phyloP scores from a whole-genome alignment of 805 yeast species.

The Peterozyma toletana region DNA sequence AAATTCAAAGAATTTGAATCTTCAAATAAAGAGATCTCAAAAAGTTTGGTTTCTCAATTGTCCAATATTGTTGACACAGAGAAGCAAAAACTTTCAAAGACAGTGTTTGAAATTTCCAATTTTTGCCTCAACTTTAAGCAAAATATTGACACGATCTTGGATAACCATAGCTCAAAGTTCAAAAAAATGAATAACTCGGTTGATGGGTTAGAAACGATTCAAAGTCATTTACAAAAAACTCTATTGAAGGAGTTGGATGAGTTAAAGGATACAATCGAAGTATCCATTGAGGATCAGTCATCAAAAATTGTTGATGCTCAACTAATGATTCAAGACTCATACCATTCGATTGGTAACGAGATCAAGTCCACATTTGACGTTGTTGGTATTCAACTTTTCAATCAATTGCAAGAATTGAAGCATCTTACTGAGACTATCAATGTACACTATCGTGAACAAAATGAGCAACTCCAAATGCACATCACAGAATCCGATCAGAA shows the following conservation, averaged over 20 bases:
- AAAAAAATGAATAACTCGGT: background rate
- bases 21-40: too few species aligned
- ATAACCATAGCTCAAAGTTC: too few species aligned
- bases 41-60: too few species aligned
- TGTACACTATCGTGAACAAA: background rate
- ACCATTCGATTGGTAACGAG: conserved; percentile 1
- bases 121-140: too few species aligned
- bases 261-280: background rate
- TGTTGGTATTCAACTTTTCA: background rate
- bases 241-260: background rate
- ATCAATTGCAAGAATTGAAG: background rate
- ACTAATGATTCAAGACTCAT: background rate
- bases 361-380: background rate
- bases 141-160: too few species aligned
- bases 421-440: background rate
- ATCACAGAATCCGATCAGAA: background rate
- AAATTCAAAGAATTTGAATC: too few species aligned
- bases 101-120: too few species aligned
- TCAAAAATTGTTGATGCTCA: background rate
- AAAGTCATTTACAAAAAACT: background rate
- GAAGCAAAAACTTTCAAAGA: too few species aligned
- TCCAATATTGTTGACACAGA: too few species aligned
- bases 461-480: background rate
- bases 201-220: background rate
- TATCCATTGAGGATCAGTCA: background rate